Evolutionary conservation across 1,284 basidiomycete genomes (phyloP).

Genomic region (Hymenochaete sp.): DNA sequence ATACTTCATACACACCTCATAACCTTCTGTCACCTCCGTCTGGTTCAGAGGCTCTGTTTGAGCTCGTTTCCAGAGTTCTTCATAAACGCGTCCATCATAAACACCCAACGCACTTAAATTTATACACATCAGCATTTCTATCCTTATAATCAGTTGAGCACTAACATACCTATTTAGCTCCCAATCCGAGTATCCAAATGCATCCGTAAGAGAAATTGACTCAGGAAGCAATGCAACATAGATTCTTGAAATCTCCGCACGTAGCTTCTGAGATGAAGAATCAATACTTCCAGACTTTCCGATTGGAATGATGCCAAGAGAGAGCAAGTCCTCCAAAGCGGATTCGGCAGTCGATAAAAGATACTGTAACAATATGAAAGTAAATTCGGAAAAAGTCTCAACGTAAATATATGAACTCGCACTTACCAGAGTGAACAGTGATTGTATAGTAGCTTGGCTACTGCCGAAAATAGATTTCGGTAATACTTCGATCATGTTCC

Average conservation of each 20-base stretch:
- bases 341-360: constrained; percentile 51
- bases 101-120: constrained; percentile 49
- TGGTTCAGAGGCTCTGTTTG: constrained; percentile 60
- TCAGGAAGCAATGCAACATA: constrained; percentile 69
- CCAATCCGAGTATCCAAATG: constrained; percentile 74
- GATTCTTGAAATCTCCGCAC: constrained; percentile 43
- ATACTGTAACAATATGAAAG: constrained; percentile 36
- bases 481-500: constrained; percentile 33
- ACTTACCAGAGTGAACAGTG: constrained; percentile 10
- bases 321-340: constrained; percentile 49
- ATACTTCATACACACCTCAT: constrained; percentile 34
- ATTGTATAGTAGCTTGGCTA: constrained; percentile 22
- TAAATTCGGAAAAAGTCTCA: neutral
- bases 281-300: constrained; percentile 27
- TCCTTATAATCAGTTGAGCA: neutral
- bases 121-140: constrained; percentile 1
- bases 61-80: constrained; percentile 56
- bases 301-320: constrained; percentile 38
- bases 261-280: constrained; percentile 32
- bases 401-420: neutral
- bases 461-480: constrained; percentile 21
- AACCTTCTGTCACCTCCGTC: constrained; percentile 41
- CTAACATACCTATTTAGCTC: constrained; percentile 55
- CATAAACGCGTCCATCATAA: constrained; percentile 60
- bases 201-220: constrained; percentile 62